These are phyloP conservation scores for Ramaria sp. DNA, from an alignment of 768 basidiomycete species.

Conservation along the genomic window DNA sequence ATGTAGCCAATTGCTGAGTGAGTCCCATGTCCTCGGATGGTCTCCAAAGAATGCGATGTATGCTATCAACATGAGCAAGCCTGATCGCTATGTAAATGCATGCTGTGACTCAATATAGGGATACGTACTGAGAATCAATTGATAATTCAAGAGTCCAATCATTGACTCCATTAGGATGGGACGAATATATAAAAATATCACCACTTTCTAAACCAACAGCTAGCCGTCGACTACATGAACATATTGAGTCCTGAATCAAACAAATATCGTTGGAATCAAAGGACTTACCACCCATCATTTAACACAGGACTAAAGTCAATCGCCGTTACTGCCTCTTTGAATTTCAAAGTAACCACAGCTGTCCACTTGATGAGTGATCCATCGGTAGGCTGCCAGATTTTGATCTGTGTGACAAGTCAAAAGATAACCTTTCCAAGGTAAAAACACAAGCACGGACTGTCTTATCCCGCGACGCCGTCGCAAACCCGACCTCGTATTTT, in stretches of 20 bases:
- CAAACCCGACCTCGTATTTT: constrained; percentile 57
- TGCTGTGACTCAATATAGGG: constrained; percentile 11
- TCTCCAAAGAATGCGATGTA: constrained; percentile 77
- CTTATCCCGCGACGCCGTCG: constrained; percentile 92
- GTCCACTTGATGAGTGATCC: constrained; percentile 38
- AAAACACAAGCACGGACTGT: constrained; percentile 40
- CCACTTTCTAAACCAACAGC: constrained; percentile 85
- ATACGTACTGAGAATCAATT: constrained; percentile 41
- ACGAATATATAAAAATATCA: constrained; percentile 51
- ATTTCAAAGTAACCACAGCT: constrained; percentile 48
- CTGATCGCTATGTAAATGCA: constrained; percentile 25
- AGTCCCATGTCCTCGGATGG: constrained; percentile 25
- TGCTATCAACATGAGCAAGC: constrained; percentile 61
- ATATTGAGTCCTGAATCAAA: not conserved
- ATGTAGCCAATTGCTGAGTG: constrained; percentile 60
- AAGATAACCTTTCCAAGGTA: not conserved
- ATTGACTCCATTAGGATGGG: constrained; percentile 18
- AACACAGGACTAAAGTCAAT: constrained; percentile 47
- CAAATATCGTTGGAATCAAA: not conserved
- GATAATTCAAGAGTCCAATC: constrained; percentile 38
- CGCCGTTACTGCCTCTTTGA: constrained; percentile 72
- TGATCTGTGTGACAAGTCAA: constrained; percentile 43
- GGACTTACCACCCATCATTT: constrained; percentile 29
- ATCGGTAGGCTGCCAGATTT: constrained; percentile 54
- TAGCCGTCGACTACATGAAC: constrained; percentile 35